phyloP scores from a whole-genome alignment of 2,329 filamentous ascomycete genomes.

The Elsinoe fawcettii region DNA sequence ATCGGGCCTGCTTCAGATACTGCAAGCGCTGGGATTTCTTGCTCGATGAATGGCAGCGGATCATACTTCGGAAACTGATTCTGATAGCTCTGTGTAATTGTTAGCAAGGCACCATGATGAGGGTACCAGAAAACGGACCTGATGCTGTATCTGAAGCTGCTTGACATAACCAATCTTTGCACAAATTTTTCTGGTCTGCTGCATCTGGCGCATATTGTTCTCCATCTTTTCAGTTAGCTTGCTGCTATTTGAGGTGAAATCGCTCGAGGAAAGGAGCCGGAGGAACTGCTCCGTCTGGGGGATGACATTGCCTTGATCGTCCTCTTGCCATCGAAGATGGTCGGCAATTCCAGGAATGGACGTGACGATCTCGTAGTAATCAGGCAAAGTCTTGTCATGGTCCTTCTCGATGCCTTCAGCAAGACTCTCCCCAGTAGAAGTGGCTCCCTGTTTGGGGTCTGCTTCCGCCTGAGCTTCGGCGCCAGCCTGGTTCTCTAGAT shows the following conservation, averaged over 20 bases:
- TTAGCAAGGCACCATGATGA: conserved; percentile 18
- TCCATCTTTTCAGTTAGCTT: conserved; percentile 73
- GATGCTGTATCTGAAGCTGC: conserved; percentile 97
- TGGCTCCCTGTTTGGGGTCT: conserved; percentile 41
- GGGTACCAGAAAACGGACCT: conserved; percentile 49
- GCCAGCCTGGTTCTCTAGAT: conserved; percentile 41
- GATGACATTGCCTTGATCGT: conserved; percentile 79
- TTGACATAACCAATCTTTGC: conserved; percentile 97
- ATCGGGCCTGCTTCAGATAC: conserved; percentile 81
- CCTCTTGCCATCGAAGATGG: conserved; percentile 78
- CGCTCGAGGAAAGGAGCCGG: conserved; percentile 63
- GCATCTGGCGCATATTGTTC: conserved; percentile 86
- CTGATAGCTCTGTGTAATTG: conserved; percentile 65
- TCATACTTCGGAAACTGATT: conserved; percentile 98
- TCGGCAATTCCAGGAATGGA: conserved; percentile 76
- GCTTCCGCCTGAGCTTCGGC: conserved; percentile 38
- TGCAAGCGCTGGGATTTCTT: conserved; percentile 81
- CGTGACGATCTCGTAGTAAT: conserved; percentile 87
- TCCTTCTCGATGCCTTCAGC: conserved; percentile 93
- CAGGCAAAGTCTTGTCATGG: conserved; percentile 74
- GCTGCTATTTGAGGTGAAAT: conserved; percentile 68
- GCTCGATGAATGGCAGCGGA: conserved; percentile 77
- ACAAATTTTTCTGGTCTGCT: conserved; percentile 91
- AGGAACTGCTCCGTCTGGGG: conserved; percentile 82
- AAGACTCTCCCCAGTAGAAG: conserved; percentile 61